Percentiles rank a stretch among this genome's conserved stretches.
Conservation (phyloP, 371 early-diverging fungal species). For the Mycotypha africana region DNA sequence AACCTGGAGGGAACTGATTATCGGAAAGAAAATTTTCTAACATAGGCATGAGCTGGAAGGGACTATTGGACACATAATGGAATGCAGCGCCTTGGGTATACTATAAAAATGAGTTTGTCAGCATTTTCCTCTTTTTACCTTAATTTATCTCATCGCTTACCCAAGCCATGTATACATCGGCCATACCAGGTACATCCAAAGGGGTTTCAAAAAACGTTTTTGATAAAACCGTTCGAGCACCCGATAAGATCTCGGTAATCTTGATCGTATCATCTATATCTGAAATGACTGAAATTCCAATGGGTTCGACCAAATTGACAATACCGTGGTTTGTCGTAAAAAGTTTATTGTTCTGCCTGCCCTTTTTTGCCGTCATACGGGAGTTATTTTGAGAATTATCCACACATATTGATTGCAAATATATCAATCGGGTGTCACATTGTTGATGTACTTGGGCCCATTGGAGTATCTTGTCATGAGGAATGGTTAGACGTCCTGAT, state of each 20-base stretch:
- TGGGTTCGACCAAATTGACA: conserved; percentile 49
- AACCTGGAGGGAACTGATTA: conserved; percentile 75
- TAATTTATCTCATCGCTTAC: too few relatives aligned
- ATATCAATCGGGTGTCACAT: conserved; percentile 25
- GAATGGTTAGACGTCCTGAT: too few relatives aligned
- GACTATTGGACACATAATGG: conserved; percentile 91
- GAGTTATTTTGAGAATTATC: neutral
- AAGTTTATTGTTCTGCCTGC: neutral
- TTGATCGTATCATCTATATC: conserved; percentile 92
- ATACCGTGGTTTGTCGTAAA: conserved; percentile 28
- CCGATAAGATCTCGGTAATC: conserved; percentile 66
- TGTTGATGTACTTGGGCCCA: conserved; percentile 31
- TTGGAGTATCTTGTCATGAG: conserved; percentile 16
- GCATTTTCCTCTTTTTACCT: conserved; percentile 8
- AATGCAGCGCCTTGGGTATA: conserved; percentile 66
- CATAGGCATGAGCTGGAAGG: conserved; percentile 81
- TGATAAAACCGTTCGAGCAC: conserved; percentile 59
- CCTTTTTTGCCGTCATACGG: too few relatives aligned
- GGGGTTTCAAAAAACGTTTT: conserved; percentile 67
- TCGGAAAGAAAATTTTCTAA: conserved; percentile 65
- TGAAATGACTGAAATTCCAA: conserved; percentile 75
- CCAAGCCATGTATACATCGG: conserved; percentile 61
- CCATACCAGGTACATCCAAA: conserved; percentile 64
- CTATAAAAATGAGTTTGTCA: conserved; percentile 11
- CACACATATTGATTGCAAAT: conserved; percentile 13